Percentiles rank a stretch among this genome's conserved stretches.
Conservation (phyloP, 2,329 filamentous ascomycete genomes). For the Colletotrichum filicis region DNA sequence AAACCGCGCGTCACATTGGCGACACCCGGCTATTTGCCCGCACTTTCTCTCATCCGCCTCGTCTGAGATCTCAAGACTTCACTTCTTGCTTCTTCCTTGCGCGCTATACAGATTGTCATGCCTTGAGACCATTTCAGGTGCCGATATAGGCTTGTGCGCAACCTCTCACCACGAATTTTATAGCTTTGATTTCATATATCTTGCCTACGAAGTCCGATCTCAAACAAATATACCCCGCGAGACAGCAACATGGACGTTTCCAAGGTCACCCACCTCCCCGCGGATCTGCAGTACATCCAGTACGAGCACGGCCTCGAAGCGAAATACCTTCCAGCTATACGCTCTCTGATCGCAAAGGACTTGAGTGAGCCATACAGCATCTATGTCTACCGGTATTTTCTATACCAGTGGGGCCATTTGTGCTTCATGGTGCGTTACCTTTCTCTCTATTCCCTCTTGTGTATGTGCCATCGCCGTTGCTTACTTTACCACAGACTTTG, state of each 20-base stretch:
- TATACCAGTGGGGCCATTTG: constrained; percentile 98
- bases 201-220: background rate
- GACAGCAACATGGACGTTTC: constrained; percentile 47
- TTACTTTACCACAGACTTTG: constrained; percentile 58
- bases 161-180: background rate
- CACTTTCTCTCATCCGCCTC: background rate
- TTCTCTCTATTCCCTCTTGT: background rate
- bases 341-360: constrained; percentile 93
- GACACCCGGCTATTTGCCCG: background rate
- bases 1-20: background rate
- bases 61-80: background rate
- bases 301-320: constrained; percentile 71
- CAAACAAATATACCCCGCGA: background rate
- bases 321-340: constrained; percentile 83
- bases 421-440: constrained; percentile 82
- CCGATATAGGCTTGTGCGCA: constrained; percentile 17
- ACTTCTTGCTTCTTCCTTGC: background rate
- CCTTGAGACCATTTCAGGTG: constrained; percentile 17
- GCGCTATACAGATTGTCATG: constrained; percentile 22
- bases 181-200: background rate
- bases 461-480: background rate
- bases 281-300: constrained; percentile 68
- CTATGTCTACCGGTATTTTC: constrained; percentile 97
- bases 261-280: constrained; percentile 49
- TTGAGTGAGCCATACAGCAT: constrained; percentile 99